These are phyloP conservation scores for Aquilaria agallochum DNA, from an alignment of 441 rosid species.

Conservation along the genomic window DNA sequence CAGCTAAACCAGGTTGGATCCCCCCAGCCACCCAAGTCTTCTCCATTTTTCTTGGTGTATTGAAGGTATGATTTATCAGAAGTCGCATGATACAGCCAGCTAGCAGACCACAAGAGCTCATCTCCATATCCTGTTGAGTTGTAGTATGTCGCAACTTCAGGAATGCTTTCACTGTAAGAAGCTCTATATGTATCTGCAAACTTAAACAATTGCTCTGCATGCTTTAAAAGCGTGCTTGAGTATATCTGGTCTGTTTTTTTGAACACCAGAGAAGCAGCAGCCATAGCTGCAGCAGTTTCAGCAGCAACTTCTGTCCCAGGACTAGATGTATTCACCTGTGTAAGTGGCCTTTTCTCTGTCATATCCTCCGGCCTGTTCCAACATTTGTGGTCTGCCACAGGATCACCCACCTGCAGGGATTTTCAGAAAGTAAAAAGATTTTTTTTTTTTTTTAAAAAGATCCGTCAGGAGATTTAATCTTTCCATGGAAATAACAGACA, in stretches of 20 bases:
- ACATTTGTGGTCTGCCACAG: conserved; percentile 68
- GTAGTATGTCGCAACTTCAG: conserved; percentile 57
- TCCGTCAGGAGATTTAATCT: background rate
- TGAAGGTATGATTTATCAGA: conserved; percentile 65
- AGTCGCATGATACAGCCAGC: conserved; percentile 93
- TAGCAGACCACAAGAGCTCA: conserved; percentile 91
- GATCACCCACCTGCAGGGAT: conserved; percentile 77
- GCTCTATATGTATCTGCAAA: conserved; percentile 69
- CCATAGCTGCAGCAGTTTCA: conserved; percentile 96
- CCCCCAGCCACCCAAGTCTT: conserved; percentile 65
- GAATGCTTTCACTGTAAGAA: conserved; percentile 67
- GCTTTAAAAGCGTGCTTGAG: conserved; percentile 68
- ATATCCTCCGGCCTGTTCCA: conserved; percentile 94
- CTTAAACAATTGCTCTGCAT: conserved; percentile 69
- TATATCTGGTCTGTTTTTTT: conserved; percentile 53
- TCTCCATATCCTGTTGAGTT: conserved; percentile 88
- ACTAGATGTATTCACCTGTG: conserved; percentile 50
- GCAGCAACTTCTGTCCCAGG: conserved; percentile 97
- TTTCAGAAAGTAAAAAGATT: background rate
- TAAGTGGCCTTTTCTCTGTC: conserved; percentile 72
- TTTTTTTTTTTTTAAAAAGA: background rate
- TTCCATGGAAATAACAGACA: background rate
- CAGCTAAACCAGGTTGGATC: conserved; percentile 95
- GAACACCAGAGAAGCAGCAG: conserved; percentile 88
- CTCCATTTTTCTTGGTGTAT: conserved; percentile 53